Conservation (phyloP, 331 rosid genomes). For the Malus hybrid region DNA sequence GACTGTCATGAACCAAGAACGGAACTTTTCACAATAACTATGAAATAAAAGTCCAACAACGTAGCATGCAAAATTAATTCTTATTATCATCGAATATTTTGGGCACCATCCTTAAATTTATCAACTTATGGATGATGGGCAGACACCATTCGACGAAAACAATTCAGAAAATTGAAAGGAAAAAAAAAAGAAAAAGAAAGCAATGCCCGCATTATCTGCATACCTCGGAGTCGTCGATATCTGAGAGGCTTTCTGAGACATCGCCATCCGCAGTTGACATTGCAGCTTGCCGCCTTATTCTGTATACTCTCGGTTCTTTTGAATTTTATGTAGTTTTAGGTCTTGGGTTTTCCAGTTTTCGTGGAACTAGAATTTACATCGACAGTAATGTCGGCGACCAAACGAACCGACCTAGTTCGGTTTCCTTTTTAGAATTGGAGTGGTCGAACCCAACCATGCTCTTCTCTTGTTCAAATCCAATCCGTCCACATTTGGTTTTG, state of each 20-base stretch:
- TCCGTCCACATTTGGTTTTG: not conserved
- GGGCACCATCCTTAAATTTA: not conserved
- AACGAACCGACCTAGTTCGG: not conserved
- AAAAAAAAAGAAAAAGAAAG: not conserved
- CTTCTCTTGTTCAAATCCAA: too few species aligned
- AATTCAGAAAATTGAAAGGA: too few species aligned
- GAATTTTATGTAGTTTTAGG: not conserved
- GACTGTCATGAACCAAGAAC: not conserved
- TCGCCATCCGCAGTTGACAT: not conserved
- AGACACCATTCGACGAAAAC: not conserved
- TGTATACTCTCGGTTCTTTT: not conserved
- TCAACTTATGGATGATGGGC: not conserved
- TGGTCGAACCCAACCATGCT: too few species aligned
- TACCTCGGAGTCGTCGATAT: constrained; percentile 14
- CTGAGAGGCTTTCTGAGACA: constrained; percentile 12
- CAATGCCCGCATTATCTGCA: not conserved
- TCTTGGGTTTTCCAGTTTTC: not conserved
- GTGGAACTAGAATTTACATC: not conserved
- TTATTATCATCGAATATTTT: not conserved
- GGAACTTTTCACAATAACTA: not conserved
- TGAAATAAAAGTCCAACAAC: not conserved
- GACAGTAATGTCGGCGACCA: not conserved
- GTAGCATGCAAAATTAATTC: not conserved
- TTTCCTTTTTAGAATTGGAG: not conserved
- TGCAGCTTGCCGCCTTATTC: not conserved